phyloP scores from a whole-genome alignment of 306 rosid species.

The Sesbania bispinosa region DNA sequence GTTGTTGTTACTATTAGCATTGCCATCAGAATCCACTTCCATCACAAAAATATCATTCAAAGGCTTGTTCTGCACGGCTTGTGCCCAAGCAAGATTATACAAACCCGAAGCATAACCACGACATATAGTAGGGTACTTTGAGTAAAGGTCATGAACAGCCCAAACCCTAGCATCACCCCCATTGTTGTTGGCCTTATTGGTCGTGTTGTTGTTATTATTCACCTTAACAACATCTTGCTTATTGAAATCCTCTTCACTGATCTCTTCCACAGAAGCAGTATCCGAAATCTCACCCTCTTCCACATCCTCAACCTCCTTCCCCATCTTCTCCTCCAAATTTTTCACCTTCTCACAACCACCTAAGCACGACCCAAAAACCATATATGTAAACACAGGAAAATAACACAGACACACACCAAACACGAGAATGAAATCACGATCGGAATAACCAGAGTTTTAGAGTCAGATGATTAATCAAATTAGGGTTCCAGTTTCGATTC shows the following conservation, averaged over 20 bases:
- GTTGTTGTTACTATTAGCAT: conserved; percentile 27
- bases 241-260: conserved; percentile 75
- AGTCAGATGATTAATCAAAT: conserved; percentile 20
- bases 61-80: conserved; percentile 92
- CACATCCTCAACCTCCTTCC: conserved; percentile 63
- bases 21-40: conserved; percentile 51
- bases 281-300: conserved; percentile 98
- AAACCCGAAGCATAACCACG: conserved; percentile 64
- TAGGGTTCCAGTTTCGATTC: conserved; percentile 36
- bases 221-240: conserved; percentile 47
- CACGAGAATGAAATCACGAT: background rate
- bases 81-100: conserved; percentile 93
- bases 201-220: conserved; percentile 15
- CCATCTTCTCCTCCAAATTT: conserved; percentile 49
- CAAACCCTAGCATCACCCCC: conserved; percentile 54
- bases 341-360: conserved; percentile 36
- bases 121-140: conserved; percentile 54
- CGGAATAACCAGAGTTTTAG: background rate
- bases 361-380: conserved; percentile 50
- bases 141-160: conserved; percentile 69
- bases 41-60: conserved; percentile 63
- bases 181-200: background rate
- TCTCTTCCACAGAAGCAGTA: conserved; percentile 89
- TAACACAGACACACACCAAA: background rate
- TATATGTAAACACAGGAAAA: no score